A percentile compares a stretch with the other conserved stretches of the same genome.
Evolutionary conservation across 257 asterid species (phyloP).

Genomic region (Linaria vulgaris): DNA sequence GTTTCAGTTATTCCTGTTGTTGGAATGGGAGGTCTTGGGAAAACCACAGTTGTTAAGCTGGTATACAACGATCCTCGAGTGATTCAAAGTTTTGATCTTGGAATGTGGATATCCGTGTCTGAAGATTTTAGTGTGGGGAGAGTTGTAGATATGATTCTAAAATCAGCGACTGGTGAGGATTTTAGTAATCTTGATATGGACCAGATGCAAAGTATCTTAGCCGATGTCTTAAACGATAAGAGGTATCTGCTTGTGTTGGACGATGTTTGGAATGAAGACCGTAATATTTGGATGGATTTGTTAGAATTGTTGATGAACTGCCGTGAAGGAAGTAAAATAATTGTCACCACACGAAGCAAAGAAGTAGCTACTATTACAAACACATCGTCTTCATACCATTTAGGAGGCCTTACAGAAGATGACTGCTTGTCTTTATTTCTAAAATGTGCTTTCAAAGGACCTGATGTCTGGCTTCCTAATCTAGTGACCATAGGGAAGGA

Average conservation of each 20-base stretch:
- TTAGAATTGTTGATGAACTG: constrained; percentile 38
- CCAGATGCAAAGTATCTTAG: constrained; percentile 37
- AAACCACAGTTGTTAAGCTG: constrained; percentile 50
- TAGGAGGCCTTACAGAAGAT: constrained; percentile 41
- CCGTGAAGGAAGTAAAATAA: constrained; percentile 34
- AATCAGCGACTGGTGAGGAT: constrained; percentile 40
- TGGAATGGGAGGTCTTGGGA: constrained; percentile 59
- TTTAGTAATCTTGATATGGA: constrained; percentile 43
- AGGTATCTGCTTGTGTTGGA: constrained; percentile 51
- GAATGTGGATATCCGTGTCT: constrained; percentile 53
- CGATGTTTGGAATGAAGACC: constrained; percentile 60
- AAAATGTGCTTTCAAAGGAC: constrained; percentile 42
- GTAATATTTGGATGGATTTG: constrained; percentile 44
- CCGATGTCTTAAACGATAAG: constrained; percentile 29
- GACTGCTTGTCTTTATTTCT: constrained; percentile 47
- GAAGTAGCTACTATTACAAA: constrained; percentile 39
- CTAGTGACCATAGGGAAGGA: constrained; percentile 44
- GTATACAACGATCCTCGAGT: constrained; percentile 45
- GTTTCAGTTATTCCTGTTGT: constrained; percentile 48
- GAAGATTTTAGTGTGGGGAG: constrained; percentile 44
- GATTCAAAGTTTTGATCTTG: constrained; percentile 33
- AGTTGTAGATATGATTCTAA: constrained; percentile 41
- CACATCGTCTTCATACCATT: constrained; percentile 30
- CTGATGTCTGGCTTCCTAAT: constrained; percentile 29
- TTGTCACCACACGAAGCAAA: constrained; percentile 53